phyloP scores from a whole-genome alignment of 768 basidiomycete genomes.

The Lepiota brunneoincarnata region DNA sequence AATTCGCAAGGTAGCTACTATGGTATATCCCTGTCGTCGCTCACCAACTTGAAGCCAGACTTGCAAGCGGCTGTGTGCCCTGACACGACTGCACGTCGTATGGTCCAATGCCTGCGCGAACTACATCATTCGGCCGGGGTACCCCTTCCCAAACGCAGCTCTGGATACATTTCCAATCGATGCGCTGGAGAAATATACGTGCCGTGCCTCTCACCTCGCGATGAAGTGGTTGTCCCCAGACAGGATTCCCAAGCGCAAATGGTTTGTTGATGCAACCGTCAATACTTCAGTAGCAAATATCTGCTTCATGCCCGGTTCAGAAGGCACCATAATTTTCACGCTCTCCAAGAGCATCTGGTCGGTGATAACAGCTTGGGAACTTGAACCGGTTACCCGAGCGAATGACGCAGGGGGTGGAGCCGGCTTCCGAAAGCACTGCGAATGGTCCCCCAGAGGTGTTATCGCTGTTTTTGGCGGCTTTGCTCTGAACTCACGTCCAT shows the following conservation, averaged over 20 bases:
- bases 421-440: conserved; percentile 29
- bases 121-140: conserved; percentile 42
- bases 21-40: background rate
- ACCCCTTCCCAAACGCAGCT: conserved; percentile 45
- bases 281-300: conserved; percentile 50
- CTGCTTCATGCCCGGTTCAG: conserved; percentile 47
- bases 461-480: conserved; percentile 44
- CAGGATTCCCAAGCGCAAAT: conserved; percentile 13
- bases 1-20: conserved; percentile 36
- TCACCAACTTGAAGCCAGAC: conserved; percentile 32
- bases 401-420: conserved; percentile 43
- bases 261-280: conserved; percentile 29
- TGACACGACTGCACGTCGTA: conserved; percentile 50
- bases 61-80: conserved; percentile 41
- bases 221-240: conserved; percentile 41
- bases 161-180: conserved; percentile 33
- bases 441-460: conserved; percentile 55
- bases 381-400: conserved; percentile 26
- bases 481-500: conserved; percentile 43
- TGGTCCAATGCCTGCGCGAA: conserved; percentile 51
- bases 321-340: conserved; percentile 44
- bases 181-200: conserved; percentile 45
- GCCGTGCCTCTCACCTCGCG: conserved; percentile 44
- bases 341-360: conserved; percentile 65
- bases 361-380: conserved; percentile 51